Percentiles rank a stretch among this genome's conserved stretches.
Evolutionary conservation across 306 rosid species (phyloP).

Genomic region (Ormosia semicastrata): DNA sequence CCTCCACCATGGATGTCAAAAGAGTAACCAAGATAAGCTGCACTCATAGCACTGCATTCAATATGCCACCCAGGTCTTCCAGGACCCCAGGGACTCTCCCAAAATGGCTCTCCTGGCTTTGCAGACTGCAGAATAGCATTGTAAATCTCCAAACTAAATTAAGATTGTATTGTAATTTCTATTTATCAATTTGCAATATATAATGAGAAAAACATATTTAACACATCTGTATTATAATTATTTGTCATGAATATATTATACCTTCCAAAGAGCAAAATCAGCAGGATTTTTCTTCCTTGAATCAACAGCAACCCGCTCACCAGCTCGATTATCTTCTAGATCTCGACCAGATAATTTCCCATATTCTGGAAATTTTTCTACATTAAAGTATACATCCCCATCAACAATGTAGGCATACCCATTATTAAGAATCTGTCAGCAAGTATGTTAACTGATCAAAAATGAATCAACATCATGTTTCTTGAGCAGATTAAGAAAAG

Average conservation of each 20-base stretch:
- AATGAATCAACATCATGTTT: slow-evolving; percentile 2
- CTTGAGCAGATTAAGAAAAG: slow-evolving; percentile 7
- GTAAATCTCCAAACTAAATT: slow-evolving; percentile 19
- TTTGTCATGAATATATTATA: slow-evolving; percentile 26
- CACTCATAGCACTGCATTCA: slow-evolving; percentile 99
- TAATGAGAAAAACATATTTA: not conserved
- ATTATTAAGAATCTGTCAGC: slow-evolving; percentile 79
- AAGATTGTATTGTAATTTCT: not conserved
- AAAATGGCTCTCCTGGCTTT: slow-evolving; percentile 93
- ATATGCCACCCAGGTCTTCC: slow-evolving; percentile 99
- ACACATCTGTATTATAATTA: not conserved
- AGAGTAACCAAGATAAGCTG: slow-evolving; percentile 76
- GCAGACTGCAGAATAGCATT: slow-evolving; percentile 61
- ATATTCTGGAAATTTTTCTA: slow-evolving; percentile 80
- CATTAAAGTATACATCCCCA: slow-evolving; percentile 87
- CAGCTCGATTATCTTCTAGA: slow-evolving; percentile 94
- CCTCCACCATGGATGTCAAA: slow-evolving; percentile 99
- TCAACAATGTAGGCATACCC: slow-evolving; percentile 82
- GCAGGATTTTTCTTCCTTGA: slow-evolving; percentile 91
- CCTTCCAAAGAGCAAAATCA: slow-evolving; percentile 99
- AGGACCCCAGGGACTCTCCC: slow-evolving; percentile 99
- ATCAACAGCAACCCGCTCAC: slow-evolving; percentile 93
- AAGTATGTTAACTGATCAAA: slow-evolving; percentile 37
- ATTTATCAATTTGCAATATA: slow-evolving; percentile 4
- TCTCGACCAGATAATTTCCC: slow-evolving; percentile 80